Conservation (phyloP, 2,329 filamentous ascomycete genomes). For the Huntiella abstrusa region DNA sequence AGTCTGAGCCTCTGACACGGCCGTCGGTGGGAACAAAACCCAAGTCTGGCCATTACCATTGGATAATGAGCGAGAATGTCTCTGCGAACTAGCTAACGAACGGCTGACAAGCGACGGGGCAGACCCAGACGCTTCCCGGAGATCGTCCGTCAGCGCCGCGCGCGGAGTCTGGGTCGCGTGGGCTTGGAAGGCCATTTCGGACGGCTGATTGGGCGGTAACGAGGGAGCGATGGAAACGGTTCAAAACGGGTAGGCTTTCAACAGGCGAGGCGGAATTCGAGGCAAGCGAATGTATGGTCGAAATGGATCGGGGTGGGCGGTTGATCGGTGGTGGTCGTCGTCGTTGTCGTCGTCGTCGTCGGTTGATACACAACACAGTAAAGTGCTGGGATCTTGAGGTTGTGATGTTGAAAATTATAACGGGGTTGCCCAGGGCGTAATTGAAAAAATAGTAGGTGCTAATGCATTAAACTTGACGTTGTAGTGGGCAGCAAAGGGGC, state of each 20-base stretch:
- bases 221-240: not conserved
- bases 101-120: conserved; percentile 5
- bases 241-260: not conserved
- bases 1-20: conserved; percentile 26
- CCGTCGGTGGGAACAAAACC: conserved; percentile 77
- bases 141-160: conserved; percentile 3
- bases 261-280: too few relatives aligned
- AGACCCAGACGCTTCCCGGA: conserved; percentile 7
- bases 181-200: conserved; percentile 9
- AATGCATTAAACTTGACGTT: too few relatives aligned
- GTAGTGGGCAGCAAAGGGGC: too few relatives aligned
- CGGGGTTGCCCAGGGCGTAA: too few relatives aligned
- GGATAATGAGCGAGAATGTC: conserved; percentile 12
- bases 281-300: too few relatives aligned
- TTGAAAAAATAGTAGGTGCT: too few relatives aligned
- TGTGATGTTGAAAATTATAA: too few relatives aligned
- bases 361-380: too few relatives aligned
- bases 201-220: not conserved
- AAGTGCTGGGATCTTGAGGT: not conserved
- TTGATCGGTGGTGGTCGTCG: too few relatives aligned
- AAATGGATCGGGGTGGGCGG: too few relatives aligned
- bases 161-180: conserved; percentile 8
- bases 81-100: conserved; percentile 4
- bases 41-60: conserved; percentile 40
- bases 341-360: too few relatives aligned